Conservation (phyloP, 192 early-diverging fungal genomes). For the Chytriomyces confervae region DNA sequence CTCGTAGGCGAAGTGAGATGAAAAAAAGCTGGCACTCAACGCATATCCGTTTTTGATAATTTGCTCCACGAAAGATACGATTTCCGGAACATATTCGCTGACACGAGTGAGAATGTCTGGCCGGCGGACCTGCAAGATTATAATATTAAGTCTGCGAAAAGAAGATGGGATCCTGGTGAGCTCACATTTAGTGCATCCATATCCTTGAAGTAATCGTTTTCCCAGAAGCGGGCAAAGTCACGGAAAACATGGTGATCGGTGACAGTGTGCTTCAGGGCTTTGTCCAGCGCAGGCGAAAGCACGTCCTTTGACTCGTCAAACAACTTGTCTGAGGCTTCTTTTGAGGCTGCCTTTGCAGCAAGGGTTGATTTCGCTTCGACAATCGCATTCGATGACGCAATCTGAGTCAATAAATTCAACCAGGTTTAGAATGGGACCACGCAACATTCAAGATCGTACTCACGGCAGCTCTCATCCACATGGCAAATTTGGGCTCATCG, state of each 20-base stretch:
- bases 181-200: constrained; percentile 88
- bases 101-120: constrained; percentile 93
- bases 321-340: constrained; percentile 40
- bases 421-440: neutral
- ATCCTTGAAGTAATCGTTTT: constrained; percentile 89
- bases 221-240: constrained; percentile 91
- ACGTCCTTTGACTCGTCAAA: constrained; percentile 61
- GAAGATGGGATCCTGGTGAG: neutral
- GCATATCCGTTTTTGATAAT: constrained; percentile 96
- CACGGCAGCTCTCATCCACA: constrained; percentile 76
- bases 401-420: neutral
- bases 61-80: constrained; percentile 84
- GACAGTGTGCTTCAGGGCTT: constrained; percentile 54
- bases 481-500: constrained; percentile 74
- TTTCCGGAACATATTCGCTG: constrained; percentile 96
- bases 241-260: constrained; percentile 92
- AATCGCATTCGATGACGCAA: constrained; percentile 21
- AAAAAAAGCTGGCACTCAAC: constrained; percentile 21
- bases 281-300: constrained; percentile 37
- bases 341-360: neutral
- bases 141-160: neutral
- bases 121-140: constrained; percentile 62
- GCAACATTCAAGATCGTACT: constrained; percentile 16
- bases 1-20: neutral
- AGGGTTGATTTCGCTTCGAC: neutral